Percentiles rank a stretch among this genome's conserved stretches.
These are phyloP conservation scores for Caloboletus firmus DNA, from an alignment of 1,284 basidiomycete genomes.

Conservation along the genomic window DNA sequence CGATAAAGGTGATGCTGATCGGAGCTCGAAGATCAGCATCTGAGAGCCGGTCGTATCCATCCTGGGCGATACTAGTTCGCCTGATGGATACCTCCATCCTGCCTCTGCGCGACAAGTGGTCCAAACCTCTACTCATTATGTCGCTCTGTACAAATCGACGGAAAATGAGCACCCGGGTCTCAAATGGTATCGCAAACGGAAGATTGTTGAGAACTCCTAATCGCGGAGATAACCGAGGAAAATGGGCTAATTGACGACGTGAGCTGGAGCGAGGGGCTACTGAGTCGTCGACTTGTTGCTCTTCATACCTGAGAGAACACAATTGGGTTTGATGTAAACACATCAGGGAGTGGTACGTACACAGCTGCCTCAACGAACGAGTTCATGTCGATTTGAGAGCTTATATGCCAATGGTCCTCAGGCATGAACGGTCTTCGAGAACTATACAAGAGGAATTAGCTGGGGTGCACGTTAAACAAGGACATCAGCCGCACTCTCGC, in stretches of 20 bases:
- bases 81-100: conserved; percentile 65
- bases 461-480: not conserved
- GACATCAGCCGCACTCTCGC: conserved; percentile 67
- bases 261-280: conserved; percentile 44
- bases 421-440: conserved; percentile 81
- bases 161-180: conserved; percentile 87
- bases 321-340: not conserved
- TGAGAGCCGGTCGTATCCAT: conserved; percentile 81
- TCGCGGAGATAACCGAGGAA: conserved; percentile 74
- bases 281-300: conserved; percentile 46
- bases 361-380: conserved; percentile 91
- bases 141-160: conserved; percentile 77
- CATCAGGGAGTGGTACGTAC: conserved; percentile 37
- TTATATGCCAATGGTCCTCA: conserved; percentile 87
- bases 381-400: conserved; percentile 70
- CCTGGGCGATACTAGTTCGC: conserved; percentile 77
- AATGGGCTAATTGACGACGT: conserved; percentile 70
- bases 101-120: conserved; percentile 20
- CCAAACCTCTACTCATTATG: conserved; percentile 26
- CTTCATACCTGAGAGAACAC: conserved; percentile 49
- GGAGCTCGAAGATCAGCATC: conserved; percentile 78
- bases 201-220: conserved; percentile 94
- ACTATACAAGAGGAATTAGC: conserved; percentile 42
- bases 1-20: conserved; percentile 87
- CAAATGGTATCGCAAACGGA: conserved; percentile 95